A percentile compares a stretch with the other conserved stretches of the same genome.
These are phyloP conservation scores for Paramecium octaurelia DNA, from an alignment of 73 alveolate genomes.

Conservation along the genomic window DNA sequence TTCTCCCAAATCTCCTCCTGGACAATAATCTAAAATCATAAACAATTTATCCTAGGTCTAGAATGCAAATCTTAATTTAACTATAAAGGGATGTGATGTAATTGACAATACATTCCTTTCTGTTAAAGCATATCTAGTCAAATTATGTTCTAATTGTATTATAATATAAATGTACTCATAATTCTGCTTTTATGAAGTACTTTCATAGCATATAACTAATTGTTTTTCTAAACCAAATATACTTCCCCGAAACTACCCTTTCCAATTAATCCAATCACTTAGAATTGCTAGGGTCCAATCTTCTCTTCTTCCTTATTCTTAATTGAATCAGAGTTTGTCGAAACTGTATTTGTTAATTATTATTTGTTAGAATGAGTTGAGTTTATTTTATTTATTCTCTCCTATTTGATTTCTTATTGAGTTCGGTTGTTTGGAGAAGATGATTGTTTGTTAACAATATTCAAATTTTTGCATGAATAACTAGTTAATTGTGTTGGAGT, in stretches of 20 bases:
- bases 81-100: slow-evolving; percentile 86
- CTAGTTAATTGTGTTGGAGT: neutral
- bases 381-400: neutral
- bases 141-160: slow-evolving; percentile 65
- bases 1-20: slow-evolving; percentile 94
- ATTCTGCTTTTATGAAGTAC: slow-evolving; percentile 66
- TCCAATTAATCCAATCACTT: slow-evolving; percentile 72
- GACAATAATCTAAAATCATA: slow-evolving; percentile 86
- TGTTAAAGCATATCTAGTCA: slow-evolving; percentile 90
- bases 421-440: neutral
- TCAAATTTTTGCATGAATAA: slow-evolving; percentile 7
- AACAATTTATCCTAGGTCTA: slow-evolving; percentile 87
- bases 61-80: slow-evolving; percentile 86
- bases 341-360: neutral
- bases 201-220: slow-evolving; percentile 68
- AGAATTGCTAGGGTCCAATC: slow-evolving; percentile 48
- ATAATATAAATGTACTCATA: slow-evolving; percentile 43
- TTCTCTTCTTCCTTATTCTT: slow-evolving; percentile 56
- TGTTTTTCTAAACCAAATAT: slow-evolving; percentile 74
- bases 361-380: neutral
- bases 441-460: neutral
- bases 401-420: neutral
- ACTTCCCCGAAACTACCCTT: slow-evolving; percentile 91
- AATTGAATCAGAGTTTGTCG: slow-evolving; percentile 47
- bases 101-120: slow-evolving; percentile 89